Percentiles rank a stretch among this genome's conserved stretches.
Conservation (phyloP, 106 monocot genomes). For the Chionographis japonica region DNA sequence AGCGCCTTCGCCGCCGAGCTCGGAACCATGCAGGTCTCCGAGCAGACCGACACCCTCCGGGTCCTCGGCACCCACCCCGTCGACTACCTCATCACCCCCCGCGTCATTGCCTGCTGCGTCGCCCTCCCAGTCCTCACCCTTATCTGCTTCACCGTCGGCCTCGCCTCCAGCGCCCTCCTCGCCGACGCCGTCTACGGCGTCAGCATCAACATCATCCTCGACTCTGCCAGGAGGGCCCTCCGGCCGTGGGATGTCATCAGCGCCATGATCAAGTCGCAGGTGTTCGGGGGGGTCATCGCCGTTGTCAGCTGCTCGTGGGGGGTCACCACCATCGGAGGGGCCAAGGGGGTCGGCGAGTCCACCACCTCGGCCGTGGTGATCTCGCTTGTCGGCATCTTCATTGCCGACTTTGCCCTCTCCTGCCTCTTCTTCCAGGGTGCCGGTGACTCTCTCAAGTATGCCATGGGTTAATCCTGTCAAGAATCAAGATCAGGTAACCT, state of each 20-base stretch:
- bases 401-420: slow-evolving; percentile 79
- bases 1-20: slow-evolving; percentile 72
- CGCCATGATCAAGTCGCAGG: slow-evolving; percentile 78
- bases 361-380: slow-evolving; percentile 75
- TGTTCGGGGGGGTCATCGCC: slow-evolving; percentile 47
- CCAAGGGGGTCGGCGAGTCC: slow-evolving; percentile 76
- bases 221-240: slow-evolving; percentile 60
- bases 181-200: slow-evolving; percentile 69
- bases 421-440: slow-evolving; percentile 87
- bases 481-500: no score
- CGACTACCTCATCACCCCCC: slow-evolving; percentile 64
- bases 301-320: slow-evolving; percentile 95
- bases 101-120: slow-evolving; percentile 69
- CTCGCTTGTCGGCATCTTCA: slow-evolving; percentile 66
- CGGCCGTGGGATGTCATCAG: slow-evolving; percentile 79
- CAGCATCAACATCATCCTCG: slow-evolving; percentile 70
- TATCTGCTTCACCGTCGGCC: slow-evolving; percentile 62
- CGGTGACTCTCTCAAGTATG: slow-evolving; percentile 86
- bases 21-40: slow-evolving; percentile 83
- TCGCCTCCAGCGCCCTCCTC: slow-evolving; percentile 68
- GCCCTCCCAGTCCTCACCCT: slow-evolving; percentile 78
- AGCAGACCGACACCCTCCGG: slow-evolving; percentile 76
- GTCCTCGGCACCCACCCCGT: slow-evolving; percentile 65
- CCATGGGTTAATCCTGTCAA: slow-evolving; percentile 52
- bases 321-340: slow-evolving; percentile 68